Evolutionary conservation across 345 rosid species (phyloP).

Genomic region (Mallotus nudiflorus): DNA sequence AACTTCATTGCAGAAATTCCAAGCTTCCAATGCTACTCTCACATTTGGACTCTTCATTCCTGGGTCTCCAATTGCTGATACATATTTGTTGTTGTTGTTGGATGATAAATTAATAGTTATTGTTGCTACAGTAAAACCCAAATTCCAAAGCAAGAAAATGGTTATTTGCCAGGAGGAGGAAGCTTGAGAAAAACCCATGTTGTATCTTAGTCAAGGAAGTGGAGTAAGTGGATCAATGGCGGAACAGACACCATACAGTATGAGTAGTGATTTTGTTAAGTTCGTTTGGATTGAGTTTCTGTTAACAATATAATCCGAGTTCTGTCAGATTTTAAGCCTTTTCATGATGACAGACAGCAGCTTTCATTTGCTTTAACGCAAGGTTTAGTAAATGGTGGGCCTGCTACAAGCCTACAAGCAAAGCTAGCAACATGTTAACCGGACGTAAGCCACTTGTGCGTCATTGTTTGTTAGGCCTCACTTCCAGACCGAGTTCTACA

Average conservation of each 20-base stretch:
- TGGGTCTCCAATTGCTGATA: conserved; percentile 29
- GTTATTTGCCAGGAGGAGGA: background rate
- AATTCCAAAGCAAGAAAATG: background rate
- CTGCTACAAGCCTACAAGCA: too few species aligned
- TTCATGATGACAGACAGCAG: too few species aligned
- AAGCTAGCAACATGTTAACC: too few species aligned
- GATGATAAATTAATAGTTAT: background rate
- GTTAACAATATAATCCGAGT: background rate
- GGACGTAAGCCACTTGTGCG: too few species aligned
- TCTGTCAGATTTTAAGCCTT: too few species aligned
- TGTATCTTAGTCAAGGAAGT: background rate
- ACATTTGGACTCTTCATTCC: conserved; percentile 27
- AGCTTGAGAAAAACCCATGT: conserved; percentile 13
- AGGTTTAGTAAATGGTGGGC: background rate
- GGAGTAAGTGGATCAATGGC: background rate
- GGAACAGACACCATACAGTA: background rate
- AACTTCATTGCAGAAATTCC: conserved; percentile 37
- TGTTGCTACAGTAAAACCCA: background rate
- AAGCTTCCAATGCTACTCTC: conserved; percentile 32
- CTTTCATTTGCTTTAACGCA: conserved; percentile 1
- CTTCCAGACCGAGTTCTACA: too few species aligned
- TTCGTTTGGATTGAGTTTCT: background rate
- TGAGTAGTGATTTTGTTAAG: background rate
- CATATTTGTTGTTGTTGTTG: background rate
- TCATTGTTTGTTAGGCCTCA: too few species aligned